These are phyloP conservation scores for Phytophthora quininea DNA, from an alignment of 352 stramenopile genomes.

Conservation along the genomic window DNA sequence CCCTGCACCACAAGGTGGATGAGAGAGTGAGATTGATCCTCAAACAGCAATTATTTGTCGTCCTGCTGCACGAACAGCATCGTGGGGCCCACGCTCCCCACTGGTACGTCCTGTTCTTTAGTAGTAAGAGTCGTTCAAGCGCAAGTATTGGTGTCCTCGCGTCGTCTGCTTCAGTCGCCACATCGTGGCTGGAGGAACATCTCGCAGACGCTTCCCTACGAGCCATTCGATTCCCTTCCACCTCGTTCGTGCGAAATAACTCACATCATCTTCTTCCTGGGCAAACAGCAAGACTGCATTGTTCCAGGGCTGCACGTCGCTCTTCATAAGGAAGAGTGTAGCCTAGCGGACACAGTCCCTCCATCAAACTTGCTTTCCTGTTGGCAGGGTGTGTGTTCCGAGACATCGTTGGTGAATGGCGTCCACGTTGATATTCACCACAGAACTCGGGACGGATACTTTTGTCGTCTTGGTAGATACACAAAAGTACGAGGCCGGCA, in stretches of 20 bases:
- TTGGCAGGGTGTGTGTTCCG: constrained; percentile 43
- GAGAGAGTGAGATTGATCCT: not conserved
- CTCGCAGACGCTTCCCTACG: constrained; percentile 37
- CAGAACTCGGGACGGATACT: not conserved
- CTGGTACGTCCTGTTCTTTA: constrained; percentile 1
- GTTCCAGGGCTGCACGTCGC: constrained; percentile 40
- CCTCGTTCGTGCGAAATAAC: constrained; percentile 53
- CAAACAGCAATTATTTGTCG: not conserved
- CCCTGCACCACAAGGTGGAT: constrained; percentile 8
- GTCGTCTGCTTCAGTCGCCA: constrained; percentile 33
- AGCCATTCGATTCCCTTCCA: constrained; percentile 54
- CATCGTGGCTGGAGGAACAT: constrained; percentile 35
- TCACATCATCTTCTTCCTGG: not conserved
- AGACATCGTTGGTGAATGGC: constrained; percentile 49
- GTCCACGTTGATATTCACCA: constrained; percentile 34
- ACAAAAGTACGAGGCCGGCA: no score
- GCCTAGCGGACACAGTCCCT: constrained; percentile 36
- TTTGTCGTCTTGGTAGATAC: no score
- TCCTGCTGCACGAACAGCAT: constrained; percentile 62
- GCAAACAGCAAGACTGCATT: constrained; percentile 51
- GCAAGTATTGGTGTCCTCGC: constrained; percentile 35
- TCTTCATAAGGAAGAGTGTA: constrained; percentile 36
- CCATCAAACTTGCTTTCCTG: constrained; percentile 46
- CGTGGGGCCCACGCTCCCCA: constrained; percentile 27
- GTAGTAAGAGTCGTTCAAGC: constrained; percentile 38